Evolutionary conservation across 2,329 filamentous ascomycete genomes (phyloP).

Genomic region (Phialemoniopsis sp.): DNA sequence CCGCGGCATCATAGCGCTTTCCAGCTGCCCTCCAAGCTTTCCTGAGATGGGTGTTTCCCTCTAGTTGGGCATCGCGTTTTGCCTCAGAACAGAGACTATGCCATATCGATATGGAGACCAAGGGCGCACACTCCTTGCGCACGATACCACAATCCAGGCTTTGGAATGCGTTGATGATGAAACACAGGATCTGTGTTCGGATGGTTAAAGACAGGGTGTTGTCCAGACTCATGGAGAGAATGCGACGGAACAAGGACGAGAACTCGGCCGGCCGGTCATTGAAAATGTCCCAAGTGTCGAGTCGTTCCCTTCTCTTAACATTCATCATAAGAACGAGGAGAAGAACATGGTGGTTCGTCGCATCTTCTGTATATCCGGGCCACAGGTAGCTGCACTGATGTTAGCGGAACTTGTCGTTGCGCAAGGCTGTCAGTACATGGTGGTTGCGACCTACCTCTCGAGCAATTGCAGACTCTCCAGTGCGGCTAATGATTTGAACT

Average conservation of each 20-base stretch:
- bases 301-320: conserved; percentile 80
- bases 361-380: conserved; percentile 85
- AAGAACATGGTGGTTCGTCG: conserved; percentile 88
- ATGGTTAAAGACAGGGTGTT: conserved; percentile 60
- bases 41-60: conserved; percentile 67
- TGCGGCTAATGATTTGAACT: conserved; percentile 70
- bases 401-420: conserved; percentile 14
- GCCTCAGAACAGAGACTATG: conserved; percentile 81
- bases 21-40: conserved; percentile 87
- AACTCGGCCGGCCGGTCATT: conserved; percentile 75
- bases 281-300: conserved; percentile 87
- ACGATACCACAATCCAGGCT: conserved; percentile 86
- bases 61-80: conserved; percentile 68
- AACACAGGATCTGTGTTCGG: conserved; percentile 79
- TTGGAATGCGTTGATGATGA: conserved; percentile 89
- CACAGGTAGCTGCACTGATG: conserved; percentile 69
- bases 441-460: conserved; percentile 61
- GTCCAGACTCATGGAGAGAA: conserved; percentile 82
- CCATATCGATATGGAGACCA: conserved; percentile 95
- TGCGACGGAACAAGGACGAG: conserved; percentile 81
- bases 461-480: conserved; percentile 88
- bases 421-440: neutral
- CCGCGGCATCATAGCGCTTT: conserved; percentile 84
- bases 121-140: conserved; percentile 90
- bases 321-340: conserved; percentile 83